Conservation (phyloP, 352 stramenopile species). For the Globisporangium apiculatum region DNA sequence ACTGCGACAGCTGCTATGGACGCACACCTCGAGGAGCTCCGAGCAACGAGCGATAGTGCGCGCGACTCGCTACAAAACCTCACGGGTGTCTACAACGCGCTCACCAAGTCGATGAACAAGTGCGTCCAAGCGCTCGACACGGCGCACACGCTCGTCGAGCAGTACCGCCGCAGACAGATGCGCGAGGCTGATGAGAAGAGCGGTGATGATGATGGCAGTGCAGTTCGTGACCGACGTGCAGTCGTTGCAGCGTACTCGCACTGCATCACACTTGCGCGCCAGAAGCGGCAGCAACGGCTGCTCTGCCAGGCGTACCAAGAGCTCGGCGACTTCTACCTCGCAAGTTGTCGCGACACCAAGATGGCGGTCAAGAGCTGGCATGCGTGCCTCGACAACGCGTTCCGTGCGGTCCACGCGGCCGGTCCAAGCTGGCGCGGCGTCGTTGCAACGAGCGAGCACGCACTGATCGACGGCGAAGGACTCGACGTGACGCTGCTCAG, state of each 20-base stretch:
- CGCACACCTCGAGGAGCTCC: conserved; percentile 22
- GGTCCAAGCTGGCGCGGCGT: conserved; percentile 38
- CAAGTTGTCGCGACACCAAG: conserved; percentile 12
- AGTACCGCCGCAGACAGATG: conserved; percentile 19
- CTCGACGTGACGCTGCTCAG: conserved; percentile 46
- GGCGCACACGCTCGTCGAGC: conserved; percentile 38
- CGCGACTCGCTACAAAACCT: conserved; percentile 21
- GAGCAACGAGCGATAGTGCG: conserved; percentile 15
- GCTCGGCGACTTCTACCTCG: conserved; percentile 65
- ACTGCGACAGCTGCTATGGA: conserved; percentile 32
- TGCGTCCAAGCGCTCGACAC: conserved; percentile 44
- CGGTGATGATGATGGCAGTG: conserved; percentile 2
- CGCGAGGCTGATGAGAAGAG: too few relatives aligned
- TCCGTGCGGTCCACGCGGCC: conserved; percentile 22
- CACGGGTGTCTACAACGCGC: conserved; percentile 13
- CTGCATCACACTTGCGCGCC: conserved; percentile 43
- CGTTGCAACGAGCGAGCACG: conserved; percentile 16
- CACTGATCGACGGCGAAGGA: conserved; percentile 44
- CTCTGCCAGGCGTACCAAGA: conserved; percentile 60
- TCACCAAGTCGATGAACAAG: conserved; percentile 54
- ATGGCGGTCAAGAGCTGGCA: conserved; percentile 59
- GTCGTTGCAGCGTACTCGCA: conserved; percentile 35
- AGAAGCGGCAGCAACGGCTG: conserved; percentile 61
- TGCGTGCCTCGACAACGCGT: conserved; percentile 69
- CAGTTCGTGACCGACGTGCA: neutral